phyloP scores from a whole-genome alignment of 2,329 filamentous ascomycete genomes.

The Aspergillus bombycis region DNA sequence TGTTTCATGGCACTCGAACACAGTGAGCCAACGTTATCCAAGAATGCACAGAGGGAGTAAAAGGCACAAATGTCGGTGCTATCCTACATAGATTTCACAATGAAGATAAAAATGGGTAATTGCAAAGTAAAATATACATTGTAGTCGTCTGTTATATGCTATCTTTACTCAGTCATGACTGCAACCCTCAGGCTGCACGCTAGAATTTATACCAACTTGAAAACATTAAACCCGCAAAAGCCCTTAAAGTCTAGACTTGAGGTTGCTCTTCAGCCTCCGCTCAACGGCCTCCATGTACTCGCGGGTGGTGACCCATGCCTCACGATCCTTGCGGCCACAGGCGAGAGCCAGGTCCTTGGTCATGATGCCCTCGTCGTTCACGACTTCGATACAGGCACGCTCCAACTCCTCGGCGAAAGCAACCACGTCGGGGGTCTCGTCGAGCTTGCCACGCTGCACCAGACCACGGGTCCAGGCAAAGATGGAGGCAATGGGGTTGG shows the following conservation, averaged over 20 bases:
- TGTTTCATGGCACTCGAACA: no score
- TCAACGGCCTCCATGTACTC: conserved; percentile 94
- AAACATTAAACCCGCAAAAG: conserved; percentile 15
- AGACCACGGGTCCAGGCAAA: conserved; percentile 98
- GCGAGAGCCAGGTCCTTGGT: conserved; percentile 98
- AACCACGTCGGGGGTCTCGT: conserved; percentile 88
- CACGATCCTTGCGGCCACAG: conserved; percentile 81
- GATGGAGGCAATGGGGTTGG: conserved; percentile 98
- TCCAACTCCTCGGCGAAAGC: conserved; percentile 90
- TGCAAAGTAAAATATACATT: conserved; percentile 17
- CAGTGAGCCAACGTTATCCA: not conserved
- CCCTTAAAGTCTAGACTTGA: conserved; percentile 50
- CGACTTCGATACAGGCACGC: conserved; percentile 90
- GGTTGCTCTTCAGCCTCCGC: conserved; percentile 77
- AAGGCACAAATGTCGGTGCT: not conserved
- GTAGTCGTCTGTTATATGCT: conserved; percentile 11
- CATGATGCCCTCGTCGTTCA: conserved; percentile 94
- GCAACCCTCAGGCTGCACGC: conserved; percentile 16
- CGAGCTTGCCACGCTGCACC: conserved; percentile 88
- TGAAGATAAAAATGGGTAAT: not conserved
- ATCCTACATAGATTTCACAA: no score
- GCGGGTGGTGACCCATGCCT: conserved; percentile 85
- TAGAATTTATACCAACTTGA: conserved; percentile 18
- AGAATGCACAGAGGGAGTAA: not conserved
- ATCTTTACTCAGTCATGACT: conserved; percentile 13